phyloP scores from a whole-genome alignment of 768 basidiomycete species.

The Pleurotus citrinopileatus region DNA sequence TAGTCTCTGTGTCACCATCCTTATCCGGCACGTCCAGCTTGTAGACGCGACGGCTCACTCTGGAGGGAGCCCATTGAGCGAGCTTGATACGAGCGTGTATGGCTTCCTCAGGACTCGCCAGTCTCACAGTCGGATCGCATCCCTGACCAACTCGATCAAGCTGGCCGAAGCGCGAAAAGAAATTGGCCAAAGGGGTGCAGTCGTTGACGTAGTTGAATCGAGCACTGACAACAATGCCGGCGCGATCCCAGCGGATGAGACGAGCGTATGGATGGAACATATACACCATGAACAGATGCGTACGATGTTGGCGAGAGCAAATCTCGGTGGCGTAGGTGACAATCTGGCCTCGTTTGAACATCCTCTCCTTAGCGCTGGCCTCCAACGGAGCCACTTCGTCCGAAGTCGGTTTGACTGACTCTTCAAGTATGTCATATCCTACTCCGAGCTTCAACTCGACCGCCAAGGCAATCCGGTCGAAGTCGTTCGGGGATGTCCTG shows the following conservation, averaged over 20 bases:
- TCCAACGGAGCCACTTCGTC: neutral
- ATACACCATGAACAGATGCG: conserved; percentile 22
- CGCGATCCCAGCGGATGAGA: conserved; percentile 29
- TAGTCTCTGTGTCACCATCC: neutral
- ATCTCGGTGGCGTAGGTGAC: conserved; percentile 17
- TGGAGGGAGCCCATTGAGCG: neutral
- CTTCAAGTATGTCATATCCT: neutral
- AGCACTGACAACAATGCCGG: conserved; percentile 25
- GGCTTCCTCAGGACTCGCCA: neutral
- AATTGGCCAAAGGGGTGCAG: conserved; percentile 16
- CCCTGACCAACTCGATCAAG: neutral
- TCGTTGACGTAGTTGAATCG: conserved; percentile 20
- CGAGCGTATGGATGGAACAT: conserved; percentile 23
- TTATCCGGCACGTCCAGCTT: neutral
- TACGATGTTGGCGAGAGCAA: conserved; percentile 23
- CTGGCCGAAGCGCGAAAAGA: conserved; percentile 21
- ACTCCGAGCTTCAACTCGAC: neutral
- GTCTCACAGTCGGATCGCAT: neutral
- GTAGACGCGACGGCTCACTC: neutral
- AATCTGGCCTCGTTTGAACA: conserved; percentile 21
- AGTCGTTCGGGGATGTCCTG: neutral
- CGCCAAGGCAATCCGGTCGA: neutral
- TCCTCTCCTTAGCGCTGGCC: neutral
- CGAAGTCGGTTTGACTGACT: neutral
- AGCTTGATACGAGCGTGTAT: neutral